phyloP scores from a whole-genome alignment of 2,329 filamentous ascomycete species.

The Aspergillus sp. region DNA sequence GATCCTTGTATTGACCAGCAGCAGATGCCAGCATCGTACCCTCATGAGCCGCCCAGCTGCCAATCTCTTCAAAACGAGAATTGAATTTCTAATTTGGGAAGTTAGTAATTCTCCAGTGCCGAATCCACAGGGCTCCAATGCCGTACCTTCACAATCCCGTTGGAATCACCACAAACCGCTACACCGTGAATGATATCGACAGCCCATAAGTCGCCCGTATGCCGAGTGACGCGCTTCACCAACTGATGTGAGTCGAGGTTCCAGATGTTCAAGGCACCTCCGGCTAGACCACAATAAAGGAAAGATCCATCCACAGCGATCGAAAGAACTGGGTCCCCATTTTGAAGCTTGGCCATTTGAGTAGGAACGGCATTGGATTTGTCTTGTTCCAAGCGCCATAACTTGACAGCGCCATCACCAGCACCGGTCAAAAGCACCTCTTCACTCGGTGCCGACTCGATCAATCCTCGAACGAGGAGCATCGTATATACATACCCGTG shows the following conservation, averaged over 20 bases:
- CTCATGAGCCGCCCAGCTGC: slow-evolving; percentile 77
- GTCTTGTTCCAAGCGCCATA: slow-evolving; percentile 75
- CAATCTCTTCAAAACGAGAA: slow-evolving; percentile 77
- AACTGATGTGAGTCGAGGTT: slow-evolving; percentile 93
- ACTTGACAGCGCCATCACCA: slow-evolving; percentile 88
- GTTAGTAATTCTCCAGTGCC: background rate
- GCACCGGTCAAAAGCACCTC: slow-evolving; percentile 88
- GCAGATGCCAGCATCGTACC: slow-evolving; percentile 86
- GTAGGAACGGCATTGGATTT: slow-evolving; percentile 60
- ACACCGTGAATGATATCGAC: slow-evolving; percentile 82
- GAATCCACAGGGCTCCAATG: background rate
- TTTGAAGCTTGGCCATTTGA: slow-evolving; percentile 67
- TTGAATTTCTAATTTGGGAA: slow-evolving; percentile 62
- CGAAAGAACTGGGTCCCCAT: slow-evolving; percentile 68
- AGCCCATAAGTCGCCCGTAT: slow-evolving; percentile 79
- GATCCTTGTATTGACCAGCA: slow-evolving; percentile 65
- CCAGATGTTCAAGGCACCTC: slow-evolving; percentile 92
- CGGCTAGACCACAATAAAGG: slow-evolving; percentile 83
- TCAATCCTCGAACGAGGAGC: slow-evolving; percentile 74
- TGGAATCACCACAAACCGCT: slow-evolving; percentile 85
- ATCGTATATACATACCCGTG: slow-evolving; percentile 97
- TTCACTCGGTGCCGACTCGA: slow-evolving; percentile 62
- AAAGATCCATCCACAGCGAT: slow-evolving; percentile 87
- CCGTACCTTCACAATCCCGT: slow-evolving; percentile 77
- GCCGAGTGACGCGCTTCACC: slow-evolving; percentile 78